Conservation (phyloP, 2,329 filamentous ascomycete species). For the Onygena corvina region DNA sequence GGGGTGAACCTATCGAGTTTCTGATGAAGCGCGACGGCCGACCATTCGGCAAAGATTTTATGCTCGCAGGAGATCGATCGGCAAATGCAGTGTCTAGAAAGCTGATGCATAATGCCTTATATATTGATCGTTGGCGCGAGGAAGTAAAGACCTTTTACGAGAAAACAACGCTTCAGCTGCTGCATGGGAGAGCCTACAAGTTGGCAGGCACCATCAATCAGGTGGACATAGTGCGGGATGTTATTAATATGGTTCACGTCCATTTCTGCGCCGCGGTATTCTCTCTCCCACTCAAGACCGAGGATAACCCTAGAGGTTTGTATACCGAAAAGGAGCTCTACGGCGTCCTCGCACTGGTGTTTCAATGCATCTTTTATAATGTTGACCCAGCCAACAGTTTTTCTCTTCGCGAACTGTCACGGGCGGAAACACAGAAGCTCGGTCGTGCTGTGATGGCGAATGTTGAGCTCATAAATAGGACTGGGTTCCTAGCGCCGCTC, state of each 20-base stretch:
- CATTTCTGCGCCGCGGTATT: constrained; percentile 20
- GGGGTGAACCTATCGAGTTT: constrained; percentile 16
- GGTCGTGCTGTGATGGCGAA: constrained; percentile 31
- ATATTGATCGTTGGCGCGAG: constrained; percentile 14
- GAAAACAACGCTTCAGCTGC: constrained; percentile 14
- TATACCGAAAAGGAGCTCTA: constrained; percentile 47
- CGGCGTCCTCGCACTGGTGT: constrained; percentile 36
- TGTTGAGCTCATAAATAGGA: constrained; percentile 28
- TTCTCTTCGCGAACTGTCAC: constrained; percentile 35
- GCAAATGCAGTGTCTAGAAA: constrained; percentile 15
- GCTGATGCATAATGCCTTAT: constrained; percentile 16
- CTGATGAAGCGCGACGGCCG: constrained; percentile 15
- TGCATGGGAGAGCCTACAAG: constrained; percentile 31
- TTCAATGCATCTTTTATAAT: constrained; percentile 38
- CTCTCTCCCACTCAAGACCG: constrained; percentile 19
- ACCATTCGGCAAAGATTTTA: constrained; percentile 17
- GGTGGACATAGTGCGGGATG: constrained; percentile 19
- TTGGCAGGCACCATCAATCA: constrained; percentile 29
- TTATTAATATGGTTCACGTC: constrained; percentile 19
- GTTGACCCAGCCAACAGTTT: constrained; percentile 38
- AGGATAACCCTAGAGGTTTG: constrained; percentile 19
- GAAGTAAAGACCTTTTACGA: constrained; percentile 17
- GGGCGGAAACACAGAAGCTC: constrained; percentile 29
- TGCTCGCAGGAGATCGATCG: constrained; percentile 18
- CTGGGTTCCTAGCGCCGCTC: constrained; percentile 21